Evolutionary conservation across 371 early-diverging fungal genomes (phyloP), one percentile per base, ranked within the genome.

Genomic region (Mucor racemosus): DNA sequence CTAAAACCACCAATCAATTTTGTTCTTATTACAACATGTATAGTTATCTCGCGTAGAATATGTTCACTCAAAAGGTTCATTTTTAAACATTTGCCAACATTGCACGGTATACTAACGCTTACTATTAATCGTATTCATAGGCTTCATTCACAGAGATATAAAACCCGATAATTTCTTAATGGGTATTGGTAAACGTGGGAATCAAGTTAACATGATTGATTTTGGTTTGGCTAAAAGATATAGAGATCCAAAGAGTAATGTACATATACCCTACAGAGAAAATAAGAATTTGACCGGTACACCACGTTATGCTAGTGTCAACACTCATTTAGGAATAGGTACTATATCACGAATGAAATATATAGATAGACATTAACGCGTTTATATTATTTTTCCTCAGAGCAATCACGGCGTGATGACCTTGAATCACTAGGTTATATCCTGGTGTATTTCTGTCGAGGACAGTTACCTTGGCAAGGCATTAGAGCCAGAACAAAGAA

Each of bases 401-500:
- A 99, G 73, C 99, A 99, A 91, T 95, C 98, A 46, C 92, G 99
- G 74, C 94, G 99, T 72, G 99, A 99, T 82, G 99, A 99, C 83
- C 79, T 99, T 56, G 99, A 99, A 78, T 96, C 98, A 48, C 81
- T 99, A 42, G 99, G 99, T 6, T 99, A 99, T 79, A 99, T 99
- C 14, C 87, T 99, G 58, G 95, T 99, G 93, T 99, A 99, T 86
- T 99, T 99, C 72, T 91, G 93, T 66, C 94, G 99, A 64, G 99
- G 99, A 9, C 92, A 92, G 35, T 86, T 99, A 56, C 99, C 99
- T 59, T 99, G 99, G 99, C 99, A 99, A 80, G 99, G 99, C 19
- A 82, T 99, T 57, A 95, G 95, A 80, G 99, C 98, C 13, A 95
- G 92, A 5, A 98, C 96, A 54, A 99, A 99, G 85, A 94, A 95